These are phyloP conservation scores for Cryptomeria japonica DNA, from an alignment of 75 land plant species.

Conservation along the genomic window DNA sequence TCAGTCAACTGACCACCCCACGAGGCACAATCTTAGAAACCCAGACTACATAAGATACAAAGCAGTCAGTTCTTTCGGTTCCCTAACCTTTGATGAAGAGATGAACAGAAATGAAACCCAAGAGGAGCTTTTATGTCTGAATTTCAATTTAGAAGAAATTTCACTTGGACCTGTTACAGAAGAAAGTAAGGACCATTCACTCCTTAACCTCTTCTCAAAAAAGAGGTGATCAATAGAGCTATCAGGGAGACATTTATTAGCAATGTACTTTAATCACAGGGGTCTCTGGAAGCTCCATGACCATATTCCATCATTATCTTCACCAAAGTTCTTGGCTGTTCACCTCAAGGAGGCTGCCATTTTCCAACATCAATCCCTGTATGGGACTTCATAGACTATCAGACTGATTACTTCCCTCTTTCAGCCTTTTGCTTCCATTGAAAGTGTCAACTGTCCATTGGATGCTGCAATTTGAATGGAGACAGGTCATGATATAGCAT, in stretches of 20 bases:
- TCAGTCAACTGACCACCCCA: background rate
- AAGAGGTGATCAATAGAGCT: background rate
- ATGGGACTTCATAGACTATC: background rate
- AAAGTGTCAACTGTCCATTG: background rate
- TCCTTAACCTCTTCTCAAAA: background rate
- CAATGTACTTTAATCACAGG: background rate
- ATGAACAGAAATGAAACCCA: background rate
- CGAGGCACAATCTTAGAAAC: background rate
- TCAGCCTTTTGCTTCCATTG: background rate
- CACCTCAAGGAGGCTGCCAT: background rate
- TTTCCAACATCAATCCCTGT: background rate
- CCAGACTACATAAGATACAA: background rate
- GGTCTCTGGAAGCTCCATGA: background rate
- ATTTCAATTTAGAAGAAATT: background rate
- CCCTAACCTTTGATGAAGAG: background rate
- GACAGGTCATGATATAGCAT: background rate
- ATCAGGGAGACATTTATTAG: no score
- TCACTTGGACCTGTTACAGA: background rate
- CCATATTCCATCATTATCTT: background rate
- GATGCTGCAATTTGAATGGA: background rate
- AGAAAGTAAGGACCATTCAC: background rate
- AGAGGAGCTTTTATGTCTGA: background rate
- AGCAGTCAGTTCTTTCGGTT: background rate
- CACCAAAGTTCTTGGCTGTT: background rate
- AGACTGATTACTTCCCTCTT: no score